A percentile compares a stretch with the other conserved stretches of the same genome.
These are phyloP conservation scores for Dorcoceras hygrometricum DNA, from an alignment of 257 asterid species.

Conservation along the genomic window DNA sequence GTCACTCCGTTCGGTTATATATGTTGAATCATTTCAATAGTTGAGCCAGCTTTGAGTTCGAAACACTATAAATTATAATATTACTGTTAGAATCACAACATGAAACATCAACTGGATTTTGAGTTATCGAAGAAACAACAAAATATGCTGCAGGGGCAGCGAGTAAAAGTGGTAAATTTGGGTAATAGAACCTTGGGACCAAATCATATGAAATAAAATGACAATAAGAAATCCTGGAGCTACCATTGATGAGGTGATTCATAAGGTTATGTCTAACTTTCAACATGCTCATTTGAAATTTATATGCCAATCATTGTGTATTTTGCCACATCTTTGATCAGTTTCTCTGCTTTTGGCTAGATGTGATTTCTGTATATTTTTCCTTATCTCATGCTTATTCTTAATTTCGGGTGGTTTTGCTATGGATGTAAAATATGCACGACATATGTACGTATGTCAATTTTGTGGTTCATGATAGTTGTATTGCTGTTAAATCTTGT, in stretches of 20 bases:
- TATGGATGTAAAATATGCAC: background rate
- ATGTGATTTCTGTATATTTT: too few species aligned
- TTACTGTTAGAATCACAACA: background rate
- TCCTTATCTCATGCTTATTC: background rate
- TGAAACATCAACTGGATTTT: background rate
- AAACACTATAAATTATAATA: too few species aligned
- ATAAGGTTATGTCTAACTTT: too few species aligned
- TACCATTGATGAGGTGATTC: too few species aligned
- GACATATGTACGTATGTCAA: background rate
- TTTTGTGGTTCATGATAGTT: background rate
- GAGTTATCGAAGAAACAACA: background rate
- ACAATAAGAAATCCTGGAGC: too few species aligned
- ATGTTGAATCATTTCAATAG: background rate
- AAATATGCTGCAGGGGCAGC: too few species aligned
- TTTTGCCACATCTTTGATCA: background rate
- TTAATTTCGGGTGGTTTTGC: too few species aligned
- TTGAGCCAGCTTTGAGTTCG: background rate
- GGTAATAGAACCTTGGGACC: too few species aligned
- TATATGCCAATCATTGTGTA: background rate
- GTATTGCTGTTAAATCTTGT: background rate
- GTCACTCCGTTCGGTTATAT: background rate
- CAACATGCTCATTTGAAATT: too few species aligned
- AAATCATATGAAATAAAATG: too few species aligned
- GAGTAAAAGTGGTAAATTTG: too few species aligned
- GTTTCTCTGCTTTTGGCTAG: too few species aligned